phyloP scores from a whole-genome alignment of 169 alveolate species.

The Eimeria acervulina region DNA sequence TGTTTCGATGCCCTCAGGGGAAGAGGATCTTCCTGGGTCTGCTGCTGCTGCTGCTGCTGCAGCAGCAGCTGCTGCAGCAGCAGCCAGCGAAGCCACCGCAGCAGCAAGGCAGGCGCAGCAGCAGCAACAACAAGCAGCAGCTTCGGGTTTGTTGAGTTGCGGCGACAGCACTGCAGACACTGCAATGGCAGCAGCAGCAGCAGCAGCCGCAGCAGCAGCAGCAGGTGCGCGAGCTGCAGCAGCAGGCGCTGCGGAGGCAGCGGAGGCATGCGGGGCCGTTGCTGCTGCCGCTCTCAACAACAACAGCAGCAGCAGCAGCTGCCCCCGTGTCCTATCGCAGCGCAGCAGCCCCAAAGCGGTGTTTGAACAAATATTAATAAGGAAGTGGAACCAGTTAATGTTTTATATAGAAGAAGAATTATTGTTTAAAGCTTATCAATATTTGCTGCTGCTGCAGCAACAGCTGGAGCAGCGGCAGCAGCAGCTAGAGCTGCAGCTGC shows the following conservation, averaged over 20 bases:
- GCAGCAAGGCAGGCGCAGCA: too few species aligned
- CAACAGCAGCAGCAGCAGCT: background rate
- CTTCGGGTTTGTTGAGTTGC: background rate
- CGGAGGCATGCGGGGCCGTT: background rate
- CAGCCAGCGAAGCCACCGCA: background rate
- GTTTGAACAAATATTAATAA: background rate
- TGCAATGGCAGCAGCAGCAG: slow-evolving; percentile 19
- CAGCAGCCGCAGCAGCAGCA: background rate
- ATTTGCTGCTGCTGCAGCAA: too few species aligned
- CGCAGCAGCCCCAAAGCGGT: slow-evolving; percentile 8
- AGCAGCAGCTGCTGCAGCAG: background rate
- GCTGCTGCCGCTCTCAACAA: background rate
- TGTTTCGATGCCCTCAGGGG: too few species aligned
- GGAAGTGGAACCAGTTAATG: slow-evolving; percentile 46
- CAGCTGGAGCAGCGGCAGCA: too few species aligned
- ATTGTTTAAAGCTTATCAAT: slow-evolving; percentile 2
- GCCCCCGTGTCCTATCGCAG: background rate
- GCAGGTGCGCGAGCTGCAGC: background rate
- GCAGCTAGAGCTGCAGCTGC: too few species aligned
- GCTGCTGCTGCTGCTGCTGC: background rate
- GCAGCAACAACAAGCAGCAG: too few species aligned
- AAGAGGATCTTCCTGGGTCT: background rate
- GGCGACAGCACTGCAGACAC: background rate
- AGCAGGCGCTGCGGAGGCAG: slow-evolving; percentile 9
- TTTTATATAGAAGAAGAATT: slow-evolving; percentile 48